Evolutionary conservation across 768 basidiomycete species (phyloP), one percentile per base, ranked within the genome.

Genomic region (Pulveroboletus ravenelii): DNA sequence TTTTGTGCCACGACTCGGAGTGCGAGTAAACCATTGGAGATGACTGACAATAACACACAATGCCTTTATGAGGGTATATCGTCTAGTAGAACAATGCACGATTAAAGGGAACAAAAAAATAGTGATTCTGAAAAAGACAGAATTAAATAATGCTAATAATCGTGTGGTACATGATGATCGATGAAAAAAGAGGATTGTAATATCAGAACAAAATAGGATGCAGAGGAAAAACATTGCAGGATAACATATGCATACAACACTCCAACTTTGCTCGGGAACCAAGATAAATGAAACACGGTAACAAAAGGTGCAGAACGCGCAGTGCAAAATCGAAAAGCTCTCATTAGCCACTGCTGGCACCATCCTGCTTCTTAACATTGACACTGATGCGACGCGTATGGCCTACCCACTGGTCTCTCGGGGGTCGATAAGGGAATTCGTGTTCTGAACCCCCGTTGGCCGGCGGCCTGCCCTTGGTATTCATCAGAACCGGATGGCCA

Each of bases 331-430:
- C 20, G 20, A 23, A 30, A 29, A 13, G 5, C 18, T 3, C 6
- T 1, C 29, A 27, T 65, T 45, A 66, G 9, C 47, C 49, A 13
- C 59, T 55, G 31, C 25, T 40, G 13, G 40, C 27, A 5, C 54
- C 48, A 49, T 14, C 29, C 0, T 52, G 50, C 41, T 67, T 69
- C 60, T 68, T 72, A 59, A 72, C 49, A 37, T 62, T 52, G 50
- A 74, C 67, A 50, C 70, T 75, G 52, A 74, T 63, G 13, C 74
- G 70, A 27, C 69, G 65, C 12, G 70, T 67, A 36, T 75, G 73
- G 6, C 74, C 74, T 2, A 61, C 55, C n/a, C 53, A 62, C 50
- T 68, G 65, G 37, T 59, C 50, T 47, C 60, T 62, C 18, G 64
- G 67, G 20, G 71, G 66, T 9, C 56, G 58, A 54, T 70, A 71